Evolutionary conservation across 768 basidiomycete genomes (phyloP), one percentile per base, ranked within the genome.

Genomic region (Lactarius akahatsu): DNA sequence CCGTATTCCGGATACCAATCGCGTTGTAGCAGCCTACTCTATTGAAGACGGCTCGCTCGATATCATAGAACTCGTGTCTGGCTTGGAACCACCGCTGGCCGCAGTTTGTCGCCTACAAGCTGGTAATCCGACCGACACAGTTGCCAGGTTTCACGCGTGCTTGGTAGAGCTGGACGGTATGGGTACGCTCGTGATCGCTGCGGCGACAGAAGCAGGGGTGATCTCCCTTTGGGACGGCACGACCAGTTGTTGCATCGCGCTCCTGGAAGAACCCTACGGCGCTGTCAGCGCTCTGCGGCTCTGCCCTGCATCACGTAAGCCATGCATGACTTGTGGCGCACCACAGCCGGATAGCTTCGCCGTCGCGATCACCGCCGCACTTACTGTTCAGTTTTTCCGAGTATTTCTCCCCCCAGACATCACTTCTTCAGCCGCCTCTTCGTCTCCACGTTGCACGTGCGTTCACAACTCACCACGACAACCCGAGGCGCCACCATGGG

Each of bases 211-310:
- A 59, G 80, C 83, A 1, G 91, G 92, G 11, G 78, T 83, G 10
- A 79, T 93, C 26, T 90, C 92, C 0, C 71, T 94, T 15, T 94
- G 91, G 92, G 90, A 93, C 71, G 85, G 80, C 9, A 71, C 77
- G n/a, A 86, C 86, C 7, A 81, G 83, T 13, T 87, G 87, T 69
- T 86, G 86, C 66, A 82, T 92, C 47, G 78, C 81, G 61, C 78
- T 86, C 59, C 73, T 92, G 40, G 86, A 88, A 59, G 85, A 86
- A 13, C 77, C 81, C 0, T 82, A 82, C 65, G 90, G 87, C 2
- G 74, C 77, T 13, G 77, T 94, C 72, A 83, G 78, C 60, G 79
- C 82, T 60, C 71, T 96, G n/a, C 82, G 85, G 30, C 76, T 95
- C 58, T 81, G 82, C 5, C 80, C 85, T 16, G 79, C 87, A 11